Conservation (phyloP, 164 flowering plant genomes). For the Magnolia kwangsiensis region DNA sequence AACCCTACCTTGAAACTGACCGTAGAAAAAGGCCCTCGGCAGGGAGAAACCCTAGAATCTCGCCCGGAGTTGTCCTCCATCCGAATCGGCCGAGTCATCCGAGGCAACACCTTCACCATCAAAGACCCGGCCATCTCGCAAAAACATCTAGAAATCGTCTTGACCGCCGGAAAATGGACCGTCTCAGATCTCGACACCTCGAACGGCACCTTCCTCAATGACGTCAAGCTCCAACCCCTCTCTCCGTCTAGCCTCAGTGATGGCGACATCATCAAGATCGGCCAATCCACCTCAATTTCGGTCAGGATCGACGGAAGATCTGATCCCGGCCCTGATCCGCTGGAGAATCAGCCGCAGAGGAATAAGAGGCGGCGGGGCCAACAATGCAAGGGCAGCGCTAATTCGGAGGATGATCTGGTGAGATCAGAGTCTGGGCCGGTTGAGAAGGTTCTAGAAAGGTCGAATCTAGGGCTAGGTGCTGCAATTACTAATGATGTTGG, state of each 20-base stretch:
- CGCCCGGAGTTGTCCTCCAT: neutral
- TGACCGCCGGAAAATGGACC: conserved; percentile 2
- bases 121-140: conserved; percentile 11
- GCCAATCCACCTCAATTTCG: neutral
- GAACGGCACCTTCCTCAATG: conserved; percentile 13
- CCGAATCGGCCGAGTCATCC: conserved; percentile 10
- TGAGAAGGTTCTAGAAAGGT: neutral
- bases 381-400: neutral
- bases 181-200: conserved; percentile 10
- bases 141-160: conserved; percentile 4
- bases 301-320: neutral
- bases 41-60: conserved; percentile 5
- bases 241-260: neutral
- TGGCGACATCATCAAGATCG: conserved; percentile 15
- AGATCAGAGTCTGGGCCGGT: neutral
- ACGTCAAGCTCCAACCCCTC: neutral
- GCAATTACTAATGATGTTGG: neutral
- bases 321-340: neutral
- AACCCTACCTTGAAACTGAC: conserved; percentile 3
- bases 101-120: conserved; percentile 11
- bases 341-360: neutral
- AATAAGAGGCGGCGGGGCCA: no score
- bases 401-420: neutral
- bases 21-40: conserved; percentile 9
- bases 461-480: neutral